A percentile compares a stretch with the other conserved stretches of the same genome.
These are phyloP conservation scores for Pleurotus pulmonarius DNA, from an alignment of 768 basidiomycete species.

Conservation along the genomic window DNA sequence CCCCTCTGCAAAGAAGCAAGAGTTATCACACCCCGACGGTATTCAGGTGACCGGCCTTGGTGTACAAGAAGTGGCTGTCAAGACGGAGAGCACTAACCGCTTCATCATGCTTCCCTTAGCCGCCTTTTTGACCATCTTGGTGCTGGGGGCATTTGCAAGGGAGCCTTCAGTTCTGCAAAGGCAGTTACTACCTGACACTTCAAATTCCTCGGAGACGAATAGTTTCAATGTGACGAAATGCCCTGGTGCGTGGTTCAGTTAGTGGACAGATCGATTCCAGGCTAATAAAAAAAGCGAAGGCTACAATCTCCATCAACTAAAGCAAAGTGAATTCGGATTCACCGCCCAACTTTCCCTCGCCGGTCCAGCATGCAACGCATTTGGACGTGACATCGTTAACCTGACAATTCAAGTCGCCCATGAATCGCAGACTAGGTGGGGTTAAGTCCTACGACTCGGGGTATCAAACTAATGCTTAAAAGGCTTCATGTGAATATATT, in stretches of 20 bases:
- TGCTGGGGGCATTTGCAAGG: neutral
- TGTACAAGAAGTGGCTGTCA: neutral
- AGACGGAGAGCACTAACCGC: neutral
- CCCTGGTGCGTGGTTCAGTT: neutral
- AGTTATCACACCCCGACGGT: neutral
- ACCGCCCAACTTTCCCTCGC: conserved; percentile 51
- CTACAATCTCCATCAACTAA: conserved; percentile 45
- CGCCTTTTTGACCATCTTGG: neutral
- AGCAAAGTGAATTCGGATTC: conserved; percentile 43
- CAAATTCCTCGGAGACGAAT: neutral
- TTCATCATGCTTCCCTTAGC: neutral
- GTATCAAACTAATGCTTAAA: neutral
- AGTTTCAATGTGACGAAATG: neutral
- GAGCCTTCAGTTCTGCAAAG: neutral
- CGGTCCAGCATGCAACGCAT: conserved; percentile 60
- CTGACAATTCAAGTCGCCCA: conserved; percentile 68
- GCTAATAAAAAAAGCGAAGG: conserved; percentile 31
- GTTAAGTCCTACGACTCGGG: neutral
- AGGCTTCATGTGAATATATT: conserved; percentile 69
- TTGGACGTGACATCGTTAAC: conserved; percentile 53
- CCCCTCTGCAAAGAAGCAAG: neutral
- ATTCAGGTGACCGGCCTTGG: neutral
- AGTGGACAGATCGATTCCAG: neutral
- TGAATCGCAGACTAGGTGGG: conserved; percentile 49
- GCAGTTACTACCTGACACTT: neutral